Percentiles rank a stretch among this genome's conserved stretches.
Evolutionary conservation across 1,284 basidiomycete species (phyloP).

Genomic region (Trichosporon faecale): DNA sequence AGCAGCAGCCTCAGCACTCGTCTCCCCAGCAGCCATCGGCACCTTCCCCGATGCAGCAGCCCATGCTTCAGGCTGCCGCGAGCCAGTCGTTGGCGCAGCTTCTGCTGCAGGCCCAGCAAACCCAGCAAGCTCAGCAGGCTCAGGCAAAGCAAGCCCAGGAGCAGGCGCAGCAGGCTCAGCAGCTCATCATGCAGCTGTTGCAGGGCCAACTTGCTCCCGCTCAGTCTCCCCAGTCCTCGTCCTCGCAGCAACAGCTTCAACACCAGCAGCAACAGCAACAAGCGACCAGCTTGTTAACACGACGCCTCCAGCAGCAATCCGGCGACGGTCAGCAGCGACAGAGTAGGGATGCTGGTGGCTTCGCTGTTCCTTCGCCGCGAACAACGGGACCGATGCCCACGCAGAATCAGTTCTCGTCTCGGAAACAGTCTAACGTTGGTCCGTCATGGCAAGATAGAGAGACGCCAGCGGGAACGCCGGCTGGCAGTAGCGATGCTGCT

Average conservation of each 20-base stretch:
- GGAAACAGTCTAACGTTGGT: not conserved
- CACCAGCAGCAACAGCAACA: slow-evolving; percentile 11
- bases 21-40: not conserved
- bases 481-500: slow-evolving; percentile 6
- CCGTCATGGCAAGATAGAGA: not conserved
- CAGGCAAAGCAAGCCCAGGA: slow-evolving; percentile 19
- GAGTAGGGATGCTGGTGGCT: not conserved
- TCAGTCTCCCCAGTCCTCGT: not conserved
- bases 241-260: slow-evolving; percentile 16
- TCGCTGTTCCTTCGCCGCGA: not conserved
- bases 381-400: not conserved
- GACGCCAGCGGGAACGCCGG: not conserved
- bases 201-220: slow-evolving; percentile 10
- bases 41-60: slow-evolving; percentile 7
- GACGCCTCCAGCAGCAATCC: slow-evolving; percentile 38
- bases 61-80: not conserved
- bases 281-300: slow-evolving; percentile 32
- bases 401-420: not conserved
- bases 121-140: slow-evolving; percentile 11
- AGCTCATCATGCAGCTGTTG: slow-evolving; percentile 15
- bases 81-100: slow-evolving; percentile 16
- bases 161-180: slow-evolving; percentile 19
- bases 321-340: slow-evolving; percentile 7
- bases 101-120: slow-evolving; percentile 18
- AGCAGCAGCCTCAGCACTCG: not conserved